phyloP scores from a whole-genome alignment of 176 grass and related monocot species.

The Pontederia paniculata region DNA sequence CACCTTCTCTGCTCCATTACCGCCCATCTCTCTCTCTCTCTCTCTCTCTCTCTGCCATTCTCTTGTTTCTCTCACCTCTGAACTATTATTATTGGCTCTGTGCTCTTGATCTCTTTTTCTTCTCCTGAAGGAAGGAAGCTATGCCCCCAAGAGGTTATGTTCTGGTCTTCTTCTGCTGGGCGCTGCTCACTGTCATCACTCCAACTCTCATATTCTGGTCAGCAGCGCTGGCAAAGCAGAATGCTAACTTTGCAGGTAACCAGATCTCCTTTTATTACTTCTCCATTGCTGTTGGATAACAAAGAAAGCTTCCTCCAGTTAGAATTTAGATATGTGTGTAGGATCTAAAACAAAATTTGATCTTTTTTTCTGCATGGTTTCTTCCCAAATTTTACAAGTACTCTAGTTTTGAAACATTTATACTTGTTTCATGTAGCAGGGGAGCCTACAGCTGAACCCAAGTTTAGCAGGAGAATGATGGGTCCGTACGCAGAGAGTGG shows the following conservation, averaged over 20 bases:
- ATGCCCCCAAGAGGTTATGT: slow-evolving; percentile 43
- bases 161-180: slow-evolving; percentile 35
- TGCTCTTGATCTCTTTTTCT: not conserved
- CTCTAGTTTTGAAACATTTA: not conserved
- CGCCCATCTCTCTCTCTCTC: not conserved
- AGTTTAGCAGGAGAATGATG: slow-evolving; percentile 32
- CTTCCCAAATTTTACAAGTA: not conserved
- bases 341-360: not conserved
- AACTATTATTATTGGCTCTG: too few relatives aligned
- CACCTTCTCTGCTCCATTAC: not conserved
- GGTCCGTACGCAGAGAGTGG: slow-evolving; percentile 9
- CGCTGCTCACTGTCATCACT: slow-evolving; percentile 34
- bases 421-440: slow-evolving; percentile 1
- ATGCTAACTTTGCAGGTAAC: not conserved
- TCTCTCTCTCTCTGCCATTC: not conserved
- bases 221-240: slow-evolving; percentile 28
- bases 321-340: too few relatives aligned
- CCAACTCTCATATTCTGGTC: slow-evolving; percentile 38
- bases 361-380: not conserved
- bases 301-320: not conserved
- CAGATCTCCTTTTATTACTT: not conserved
- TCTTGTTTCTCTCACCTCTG: too few relatives aligned
- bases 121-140: not conserved
- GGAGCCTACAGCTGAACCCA: slow-evolving; percentile 16
- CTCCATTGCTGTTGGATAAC: not conserved